Base-by-base conservation (phyloP, 768 basidiomycete genomes). In the Austroboletus eburneus region DNA sequence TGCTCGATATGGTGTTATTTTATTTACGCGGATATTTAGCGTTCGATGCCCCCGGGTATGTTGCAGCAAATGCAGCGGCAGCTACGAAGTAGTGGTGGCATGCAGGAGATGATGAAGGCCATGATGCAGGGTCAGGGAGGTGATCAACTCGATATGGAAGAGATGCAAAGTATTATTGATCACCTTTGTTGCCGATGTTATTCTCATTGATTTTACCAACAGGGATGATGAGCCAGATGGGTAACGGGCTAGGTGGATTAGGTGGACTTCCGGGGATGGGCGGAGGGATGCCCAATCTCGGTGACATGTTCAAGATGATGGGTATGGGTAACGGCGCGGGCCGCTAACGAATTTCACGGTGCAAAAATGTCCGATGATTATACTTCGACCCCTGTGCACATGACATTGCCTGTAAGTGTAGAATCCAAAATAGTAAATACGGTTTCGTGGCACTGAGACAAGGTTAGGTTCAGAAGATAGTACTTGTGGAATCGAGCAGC, bases 101-200 rank as follows among this genome's bases (percentile, higher is more conserved):
- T 96, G 83, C 89, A 93, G 65, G 92, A 95, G 58, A 95, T 95
- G 91, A 92, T 95, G 92, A 89, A 87, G 63, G 85, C 87, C 22
- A 93, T 97, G 90, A 93, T 96, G 88, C 91, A 92, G 57, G 89
- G 91, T 9, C 84, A 89, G 57, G 90, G 88, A 44, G 89, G 89
- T 10, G 93, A 93, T 58, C 83, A 91, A 61, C 72, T 85, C 43
- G 91, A 93, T 60, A 88, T 95, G 87, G 87, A 90, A 49, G 91
- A 95, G 65, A 91, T 94, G 89, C 89, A 92, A 69, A 79, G 91
- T 86, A 68, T 53, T 23, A 39, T 46, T 51, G 8, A 4, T 17
- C 34, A 35, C 43, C 34, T 23, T 49, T 46, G 35, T 29, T 45
- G 16, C 42, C 48, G n/a, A 16, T 23, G 18, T 1, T 34, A 12